These are phyloP conservation scores for Saturnispora halmiae DNA, from an alignment of 805 yeast species.

Conservation along the genomic window DNA sequence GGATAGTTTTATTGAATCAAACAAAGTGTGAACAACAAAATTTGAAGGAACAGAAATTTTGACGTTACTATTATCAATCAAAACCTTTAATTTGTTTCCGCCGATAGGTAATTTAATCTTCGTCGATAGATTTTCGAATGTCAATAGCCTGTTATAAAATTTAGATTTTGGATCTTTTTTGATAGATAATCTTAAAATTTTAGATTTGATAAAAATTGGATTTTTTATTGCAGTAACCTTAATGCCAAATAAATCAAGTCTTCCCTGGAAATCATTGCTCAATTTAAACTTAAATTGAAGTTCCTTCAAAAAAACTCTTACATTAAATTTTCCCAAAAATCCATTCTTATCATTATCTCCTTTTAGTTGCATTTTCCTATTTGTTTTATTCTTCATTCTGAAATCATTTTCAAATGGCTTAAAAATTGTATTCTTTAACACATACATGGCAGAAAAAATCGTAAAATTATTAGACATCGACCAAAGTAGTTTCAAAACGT, in stretches of 20 bases:
- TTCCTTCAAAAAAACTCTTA: slow-evolving; percentile 10
- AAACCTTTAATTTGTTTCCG: slow-evolving; percentile 3
- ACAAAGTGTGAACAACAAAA: slow-evolving; percentile 65
- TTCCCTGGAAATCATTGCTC: slow-evolving; percentile 41
- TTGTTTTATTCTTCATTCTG: not conserved
- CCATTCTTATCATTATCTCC: too few relatives aligned
- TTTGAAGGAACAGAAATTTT: slow-evolving; percentile 60
- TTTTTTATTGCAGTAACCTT: slow-evolving; percentile 13
- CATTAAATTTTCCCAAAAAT: slow-evolving; percentile 5
- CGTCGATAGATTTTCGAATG: slow-evolving; percentile 9
- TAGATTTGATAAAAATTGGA: slow-evolving; percentile 8
- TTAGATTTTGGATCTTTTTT: slow-evolving; percentile 4
- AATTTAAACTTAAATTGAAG: slow-evolving; percentile 26
- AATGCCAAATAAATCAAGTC: slow-evolving; percentile 34
- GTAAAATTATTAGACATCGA: slow-evolving; percentile 39
- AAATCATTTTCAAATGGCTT: not conserved
- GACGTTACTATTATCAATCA: slow-evolving; percentile 29
- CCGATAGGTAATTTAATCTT: slow-evolving; percentile 11
- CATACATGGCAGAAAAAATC: slow-evolving; percentile 35
- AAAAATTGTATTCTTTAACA: slow-evolving; percentile 33
- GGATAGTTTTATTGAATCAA: slow-evolving; percentile 66
- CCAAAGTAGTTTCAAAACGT: slow-evolving; percentile 14
- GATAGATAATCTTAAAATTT: slow-evolving; percentile 11
- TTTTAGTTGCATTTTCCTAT: not conserved
- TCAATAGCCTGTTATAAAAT: slow-evolving; percentile 9